phyloP scores from a whole-genome alignment of 257 asterid genomes.

The Solanum raphanifolium region DNA sequence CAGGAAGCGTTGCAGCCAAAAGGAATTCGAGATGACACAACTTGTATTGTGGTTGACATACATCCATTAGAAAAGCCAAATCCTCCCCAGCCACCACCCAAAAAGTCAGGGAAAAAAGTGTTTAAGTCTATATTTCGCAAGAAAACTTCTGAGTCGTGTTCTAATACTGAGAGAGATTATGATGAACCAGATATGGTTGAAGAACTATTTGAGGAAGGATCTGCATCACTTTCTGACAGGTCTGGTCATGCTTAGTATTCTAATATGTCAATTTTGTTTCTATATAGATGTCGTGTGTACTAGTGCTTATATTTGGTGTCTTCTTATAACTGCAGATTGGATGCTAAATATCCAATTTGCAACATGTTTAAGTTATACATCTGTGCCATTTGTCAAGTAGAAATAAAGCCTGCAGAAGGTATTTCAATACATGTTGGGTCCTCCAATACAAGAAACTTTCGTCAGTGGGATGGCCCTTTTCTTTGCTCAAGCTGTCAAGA shows the following conservation, averaged over 20 bases:
- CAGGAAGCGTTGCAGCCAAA: constrained; percentile 66
- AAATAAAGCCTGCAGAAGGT: constrained; percentile 69
- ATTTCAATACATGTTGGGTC: constrained; percentile 50
- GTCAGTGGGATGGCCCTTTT: constrained; percentile 84
- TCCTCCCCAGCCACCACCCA: constrained; percentile 35
- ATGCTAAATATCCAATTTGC: constrained; percentile 59
- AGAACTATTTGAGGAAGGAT: constrained; percentile 78
- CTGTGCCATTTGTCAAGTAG: constrained; percentile 74
- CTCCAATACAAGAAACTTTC: constrained; percentile 27
- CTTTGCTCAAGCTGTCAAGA: constrained; percentile 69
- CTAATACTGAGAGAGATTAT: constrained; percentile 27
- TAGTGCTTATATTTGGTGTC: neutral
- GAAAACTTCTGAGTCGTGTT: constrained; percentile 33
- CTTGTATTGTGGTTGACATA: constrained; percentile 68
- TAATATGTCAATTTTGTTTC: neutral
- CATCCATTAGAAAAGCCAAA: constrained; percentile 44
- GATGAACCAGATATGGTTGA: constrained; percentile 48
- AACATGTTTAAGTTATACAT: constrained; percentile 66
- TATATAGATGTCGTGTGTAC: neutral
- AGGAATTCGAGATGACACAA: constrained; percentile 75
- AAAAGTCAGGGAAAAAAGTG: constrained; percentile 56
- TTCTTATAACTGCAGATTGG: constrained; percentile 34
- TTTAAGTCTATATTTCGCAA: constrained; percentile 60
- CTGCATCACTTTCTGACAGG: constrained; percentile 75
- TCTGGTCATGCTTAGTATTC: neutral